Percentiles rank a stretch among this genome's conserved stretches.
Conservation (phyloP, 345 rosid genomes). For the Carallia brachiata region DNA sequence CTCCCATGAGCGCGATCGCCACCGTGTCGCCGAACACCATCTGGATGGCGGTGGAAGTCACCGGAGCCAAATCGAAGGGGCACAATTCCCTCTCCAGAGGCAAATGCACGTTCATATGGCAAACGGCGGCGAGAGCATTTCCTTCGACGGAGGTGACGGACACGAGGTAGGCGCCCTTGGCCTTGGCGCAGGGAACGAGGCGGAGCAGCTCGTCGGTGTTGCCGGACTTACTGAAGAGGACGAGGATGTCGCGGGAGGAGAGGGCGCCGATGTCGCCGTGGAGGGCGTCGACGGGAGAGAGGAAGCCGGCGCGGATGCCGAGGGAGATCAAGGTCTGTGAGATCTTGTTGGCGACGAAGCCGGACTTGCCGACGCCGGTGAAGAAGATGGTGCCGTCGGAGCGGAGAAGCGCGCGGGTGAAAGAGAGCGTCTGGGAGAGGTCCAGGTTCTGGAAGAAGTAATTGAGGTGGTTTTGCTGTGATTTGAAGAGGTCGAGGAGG, state of each 20-base stretch:
- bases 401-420: slow-evolving; percentile 67
- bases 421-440: slow-evolving; percentile 61
- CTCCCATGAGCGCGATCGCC: slow-evolving; percentile 89
- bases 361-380: slow-evolving; percentile 94
- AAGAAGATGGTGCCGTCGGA: slow-evolving; percentile 67
- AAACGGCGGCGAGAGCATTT: slow-evolving; percentile 55
- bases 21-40: slow-evolving; percentile 98
- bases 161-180: slow-evolving; percentile 65
- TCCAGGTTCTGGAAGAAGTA: slow-evolving; percentile 83
- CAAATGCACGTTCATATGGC: slow-evolving; percentile 80
- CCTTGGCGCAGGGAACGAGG: slow-evolving; percentile 80
- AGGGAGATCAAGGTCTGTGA: slow-evolving; percentile 87
- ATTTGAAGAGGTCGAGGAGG: slow-evolving; percentile 73
- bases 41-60: slow-evolving; percentile 93
- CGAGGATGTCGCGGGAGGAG: slow-evolving; percentile 50
- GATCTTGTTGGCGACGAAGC: slow-evolving; percentile 89
- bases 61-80: slow-evolving; percentile 91
- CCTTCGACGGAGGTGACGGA: slow-evolving; percentile 77
- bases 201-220: slow-evolving; percentile 85
- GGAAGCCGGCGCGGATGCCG: slow-evolving; percentile 67
- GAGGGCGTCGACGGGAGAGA: slow-evolving; percentile 86
- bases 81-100: slow-evolving; percentile 85
- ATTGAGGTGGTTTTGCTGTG: slow-evolving; percentile 87
- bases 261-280: slow-evolving; percentile 91
- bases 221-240: slow-evolving; percentile 81